Base-by-base conservation (phyloP, 1,284 basidiomycete species). In the Ustilago cynodontis region DNA sequence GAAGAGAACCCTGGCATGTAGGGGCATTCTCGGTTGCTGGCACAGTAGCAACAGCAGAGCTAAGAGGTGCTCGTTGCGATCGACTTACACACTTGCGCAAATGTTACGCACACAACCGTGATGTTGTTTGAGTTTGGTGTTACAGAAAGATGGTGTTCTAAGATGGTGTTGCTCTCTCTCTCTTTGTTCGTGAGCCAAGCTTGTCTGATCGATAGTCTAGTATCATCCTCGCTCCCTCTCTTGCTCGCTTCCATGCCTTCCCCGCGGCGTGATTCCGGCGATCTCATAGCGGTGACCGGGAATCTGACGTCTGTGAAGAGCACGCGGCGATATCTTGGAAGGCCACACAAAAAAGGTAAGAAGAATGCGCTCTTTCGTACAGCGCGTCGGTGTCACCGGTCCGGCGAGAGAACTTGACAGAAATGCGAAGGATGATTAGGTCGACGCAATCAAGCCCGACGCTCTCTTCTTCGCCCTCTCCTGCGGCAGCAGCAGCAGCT, bases 201-300 rank as follows among this genome's bases (percentile, higher is more conserved):
- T 16, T 45, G 28, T 26, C 28, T 20, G 39, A 31, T 47, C 28
- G 29, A 20, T 22, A n/a, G n/a, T n/a, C n/a, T 7, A 9, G 7
- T 37, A 9, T 16, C 35, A 10, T 14, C 9, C 35, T 37, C 14
- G 35, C 35, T 37, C 14, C 8, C 35, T 37, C 14, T 6, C 35
- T 37, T 14, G 35, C 35, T 41, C 39, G 16, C 39, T 14, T 41
- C 16, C 16, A 8, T 20, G 39, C 14, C 13, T n/a, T 53, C 51
- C 50, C 57, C 57, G 63, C 56, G 63, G 58, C 16, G n/a, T 31
- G 39, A 29, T 18, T 22, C 22, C 59, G 59, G 65, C 20, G 31
- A 68, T 62, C 65, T 62, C 26, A 31, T 6, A 10, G 14, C 7
- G 39, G 43, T 18, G 37, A 41, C 47, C 65, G 59, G 55, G 39